phyloP scores from a whole-genome alignment of 495 filamentous ascomycete genomes.

The Xylaria grammica region DNA sequence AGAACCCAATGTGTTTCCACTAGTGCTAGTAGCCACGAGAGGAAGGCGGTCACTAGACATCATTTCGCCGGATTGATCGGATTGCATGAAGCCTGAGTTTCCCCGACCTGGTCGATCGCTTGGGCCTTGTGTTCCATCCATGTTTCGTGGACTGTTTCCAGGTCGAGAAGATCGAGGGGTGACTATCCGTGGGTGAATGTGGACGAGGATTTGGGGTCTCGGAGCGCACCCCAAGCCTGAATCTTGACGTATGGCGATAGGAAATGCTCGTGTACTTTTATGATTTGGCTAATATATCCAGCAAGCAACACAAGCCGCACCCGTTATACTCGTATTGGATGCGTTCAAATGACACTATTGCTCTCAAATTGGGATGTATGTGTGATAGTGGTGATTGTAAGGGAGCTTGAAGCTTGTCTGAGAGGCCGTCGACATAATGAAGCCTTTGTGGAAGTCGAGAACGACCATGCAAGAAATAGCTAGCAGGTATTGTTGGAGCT shows the following conservation, averaged over 20 bases:
- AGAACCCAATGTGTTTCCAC: not conserved
- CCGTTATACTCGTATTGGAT: not conserved
- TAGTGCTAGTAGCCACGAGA: not conserved
- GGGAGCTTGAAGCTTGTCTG: not conserved
- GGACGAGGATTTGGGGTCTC: too few relatives aligned
- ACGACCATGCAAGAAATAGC: not conserved
- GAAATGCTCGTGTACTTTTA: not conserved
- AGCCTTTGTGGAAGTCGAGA: not conserved
- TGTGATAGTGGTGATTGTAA: not conserved
- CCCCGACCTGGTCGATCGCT: not conserved
- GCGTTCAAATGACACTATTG: not conserved
- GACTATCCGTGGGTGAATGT: too few relatives aligned
- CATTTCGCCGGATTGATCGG: not conserved
- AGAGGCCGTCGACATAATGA: not conserved
- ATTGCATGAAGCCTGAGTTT: not conserved
- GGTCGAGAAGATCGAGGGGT: not conserved
- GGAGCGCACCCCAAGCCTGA: too few relatives aligned
- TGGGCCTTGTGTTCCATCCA: not conserved
- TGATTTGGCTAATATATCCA: not conserved
- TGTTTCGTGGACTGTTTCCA: not conserved
- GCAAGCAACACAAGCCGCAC: not conserved
- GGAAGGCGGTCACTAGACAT: too few relatives aligned
- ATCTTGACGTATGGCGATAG: too few relatives aligned
- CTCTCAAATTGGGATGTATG: not conserved
- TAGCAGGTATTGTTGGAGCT: not conserved